Conservation (phyloP, 352 stramenopile genomes). For the Phytophthora syringae region DNA sequence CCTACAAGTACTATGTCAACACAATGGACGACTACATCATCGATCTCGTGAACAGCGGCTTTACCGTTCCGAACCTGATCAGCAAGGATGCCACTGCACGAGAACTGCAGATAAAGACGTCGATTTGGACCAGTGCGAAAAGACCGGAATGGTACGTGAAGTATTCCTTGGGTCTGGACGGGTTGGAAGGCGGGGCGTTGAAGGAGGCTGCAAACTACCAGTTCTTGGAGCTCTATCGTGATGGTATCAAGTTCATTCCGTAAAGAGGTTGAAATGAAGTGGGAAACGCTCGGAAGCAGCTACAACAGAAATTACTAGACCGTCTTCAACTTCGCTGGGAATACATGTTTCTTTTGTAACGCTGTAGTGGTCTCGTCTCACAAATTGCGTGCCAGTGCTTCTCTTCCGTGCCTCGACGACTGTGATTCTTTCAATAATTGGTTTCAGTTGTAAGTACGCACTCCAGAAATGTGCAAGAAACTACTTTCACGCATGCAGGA, state of each 20-base stretch:
- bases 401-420: no score
- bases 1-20: conserved; percentile 22
- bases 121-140: conserved; percentile 6
- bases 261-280: no score
- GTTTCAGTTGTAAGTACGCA: no score
- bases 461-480: no score
- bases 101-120: conserved; percentile 10
- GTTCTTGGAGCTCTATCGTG: conserved; percentile 10
- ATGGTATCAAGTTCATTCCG: neutral
- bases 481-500: no score
- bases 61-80: conserved; percentile 5
- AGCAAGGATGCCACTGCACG: neutral
- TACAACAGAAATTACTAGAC: no score
- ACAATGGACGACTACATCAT: conserved; percentile 18
- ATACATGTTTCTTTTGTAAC: no score
- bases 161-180: conserved; percentile 15
- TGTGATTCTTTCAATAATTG: no score
- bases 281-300: no score
- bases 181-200: conserved; percentile 1
- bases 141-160: conserved; percentile 21
- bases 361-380: no score
- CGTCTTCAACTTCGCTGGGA: no score
- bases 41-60: neutral
- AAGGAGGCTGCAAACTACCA: conserved; percentile 20
- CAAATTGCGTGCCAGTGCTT: no score